Evolutionary conservation across 257 asterid species (phyloP).

Genomic region (Forsythia viridissima): DNA sequence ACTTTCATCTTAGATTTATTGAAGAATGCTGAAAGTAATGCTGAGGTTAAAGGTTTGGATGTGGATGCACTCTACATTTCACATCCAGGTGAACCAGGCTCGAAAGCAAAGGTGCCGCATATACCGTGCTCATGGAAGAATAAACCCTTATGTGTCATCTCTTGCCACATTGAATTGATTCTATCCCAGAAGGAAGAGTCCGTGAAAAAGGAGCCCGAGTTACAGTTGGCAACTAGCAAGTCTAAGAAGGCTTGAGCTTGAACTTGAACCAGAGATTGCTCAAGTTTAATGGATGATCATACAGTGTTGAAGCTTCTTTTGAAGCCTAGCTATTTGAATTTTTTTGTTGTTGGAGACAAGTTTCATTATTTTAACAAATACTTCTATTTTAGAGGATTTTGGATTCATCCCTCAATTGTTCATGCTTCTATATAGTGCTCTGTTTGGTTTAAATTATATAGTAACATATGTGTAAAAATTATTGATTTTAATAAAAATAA

Average conservation of each 20-base stretch:
- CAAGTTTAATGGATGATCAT: background rate
- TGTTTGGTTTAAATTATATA: too few relatives aligned
- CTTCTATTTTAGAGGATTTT: background rate
- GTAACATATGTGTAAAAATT: too few relatives aligned
- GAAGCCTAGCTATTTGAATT: background rate
- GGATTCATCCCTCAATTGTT: background rate
- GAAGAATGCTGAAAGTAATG: slow-evolving; percentile 76
- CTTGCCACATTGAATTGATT: slow-evolving; percentile 83
- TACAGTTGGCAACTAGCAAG: slow-evolving; percentile 30
- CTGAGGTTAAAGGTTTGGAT: slow-evolving; percentile 3
- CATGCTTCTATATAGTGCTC: too few relatives aligned
- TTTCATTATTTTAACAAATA: too few relatives aligned
- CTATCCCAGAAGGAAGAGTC: slow-evolving; percentile 69
- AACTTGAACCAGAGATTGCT: slow-evolving; percentile 1
- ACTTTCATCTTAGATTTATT: slow-evolving; percentile 62
- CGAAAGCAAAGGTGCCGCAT: too few relatives aligned
- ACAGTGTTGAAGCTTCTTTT: too few relatives aligned
- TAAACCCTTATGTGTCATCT: slow-evolving; percentile 46
- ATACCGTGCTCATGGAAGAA: too few relatives aligned
- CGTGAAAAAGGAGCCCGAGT: slow-evolving; percentile 52
- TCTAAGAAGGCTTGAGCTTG: background rate
- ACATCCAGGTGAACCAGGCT: too few relatives aligned
- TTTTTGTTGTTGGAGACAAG: too few relatives aligned
- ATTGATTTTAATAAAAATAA: too few relatives aligned
- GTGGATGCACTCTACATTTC: too few relatives aligned